phyloP scores from a whole-genome alignment of 352 stramenopile species.

The Phytophthora syringae region DNA sequence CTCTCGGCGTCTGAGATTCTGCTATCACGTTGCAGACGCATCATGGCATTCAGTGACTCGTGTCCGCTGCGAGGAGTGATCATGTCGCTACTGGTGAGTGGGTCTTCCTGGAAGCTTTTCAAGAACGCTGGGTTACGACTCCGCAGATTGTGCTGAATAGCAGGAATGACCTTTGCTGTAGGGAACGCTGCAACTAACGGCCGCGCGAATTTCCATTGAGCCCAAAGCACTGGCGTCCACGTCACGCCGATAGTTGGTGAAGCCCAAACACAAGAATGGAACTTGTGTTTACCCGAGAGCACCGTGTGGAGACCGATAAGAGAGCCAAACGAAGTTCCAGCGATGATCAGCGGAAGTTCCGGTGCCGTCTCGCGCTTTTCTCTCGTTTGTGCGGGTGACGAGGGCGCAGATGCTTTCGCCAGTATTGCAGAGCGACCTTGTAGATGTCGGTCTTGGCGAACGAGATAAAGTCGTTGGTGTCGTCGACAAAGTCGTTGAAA shows the following conservation, averaged over 20 bases:
- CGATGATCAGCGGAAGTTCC: conserved; percentile 46
- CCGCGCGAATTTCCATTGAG: conserved; percentile 41
- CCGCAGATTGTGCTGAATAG: conserved; percentile 38
- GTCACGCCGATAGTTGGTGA: conserved; percentile 42
- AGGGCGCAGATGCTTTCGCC: conserved; percentile 40
- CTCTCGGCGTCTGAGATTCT: conserved; percentile 19
- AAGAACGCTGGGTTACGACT: conserved; percentile 45
- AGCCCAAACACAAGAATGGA: conserved; percentile 44
- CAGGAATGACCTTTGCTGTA: conserved; percentile 46
- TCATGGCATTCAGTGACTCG: conserved; percentile 52
- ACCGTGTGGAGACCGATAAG: conserved; percentile 50
- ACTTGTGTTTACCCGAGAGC: conserved; percentile 46
- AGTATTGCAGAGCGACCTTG: conserved; percentile 38
- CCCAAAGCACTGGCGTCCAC: conserved; percentile 46
- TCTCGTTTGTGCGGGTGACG: conserved; percentile 33
- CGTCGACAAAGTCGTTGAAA: conserved; percentile 51
- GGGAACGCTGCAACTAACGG: conserved; percentile 42
- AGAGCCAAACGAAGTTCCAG: conserved; percentile 45
- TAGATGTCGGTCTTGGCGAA: conserved; percentile 46
- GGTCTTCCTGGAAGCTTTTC: conserved; percentile 44
- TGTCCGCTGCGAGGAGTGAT: conserved; percentile 49
- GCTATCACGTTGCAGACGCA: conserved; percentile 35
- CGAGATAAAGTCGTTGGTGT: conserved; percentile 51
- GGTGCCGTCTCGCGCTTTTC: conserved; percentile 24
- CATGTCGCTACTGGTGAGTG: conserved; percentile 41